phyloP scores from a whole-genome alignment of 352 stramenopile species.

The Phytopythium delawarense region DNA sequence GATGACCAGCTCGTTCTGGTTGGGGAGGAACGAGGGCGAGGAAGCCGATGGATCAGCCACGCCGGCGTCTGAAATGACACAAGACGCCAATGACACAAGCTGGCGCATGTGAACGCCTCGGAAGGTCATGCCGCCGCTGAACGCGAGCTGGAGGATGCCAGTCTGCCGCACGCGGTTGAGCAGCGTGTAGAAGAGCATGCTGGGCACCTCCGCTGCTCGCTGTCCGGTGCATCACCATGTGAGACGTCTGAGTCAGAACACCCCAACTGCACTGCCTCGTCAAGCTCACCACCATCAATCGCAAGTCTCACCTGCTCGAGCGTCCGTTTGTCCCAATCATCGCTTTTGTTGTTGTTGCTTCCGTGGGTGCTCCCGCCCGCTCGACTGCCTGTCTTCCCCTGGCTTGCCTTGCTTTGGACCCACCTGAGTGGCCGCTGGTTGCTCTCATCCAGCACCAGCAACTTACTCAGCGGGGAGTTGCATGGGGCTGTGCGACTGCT shows the following conservation, averaged over 20 bases:
- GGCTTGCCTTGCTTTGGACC: neutral
- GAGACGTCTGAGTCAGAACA: neutral
- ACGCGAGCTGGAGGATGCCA: conserved; percentile 60
- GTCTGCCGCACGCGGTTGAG: conserved; percentile 63
- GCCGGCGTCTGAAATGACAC: conserved; percentile 51
- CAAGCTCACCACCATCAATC: neutral
- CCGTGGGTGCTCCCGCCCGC: neutral
- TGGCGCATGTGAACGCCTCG: conserved; percentile 45
- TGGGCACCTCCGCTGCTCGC: conserved; percentile 46
- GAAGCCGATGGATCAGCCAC: conserved; percentile 4
- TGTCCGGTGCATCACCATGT: conserved; percentile 5
- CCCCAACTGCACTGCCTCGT: neutral
- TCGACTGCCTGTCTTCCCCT: neutral
- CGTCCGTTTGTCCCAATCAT: conserved; percentile 11
- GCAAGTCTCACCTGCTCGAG: conserved; percentile 49
- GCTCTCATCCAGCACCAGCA: neutral
- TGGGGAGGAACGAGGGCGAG: conserved; percentile 6
- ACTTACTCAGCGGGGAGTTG: neutral
- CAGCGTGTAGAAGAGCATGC: conserved; percentile 67
- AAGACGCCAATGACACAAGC: conserved; percentile 49
- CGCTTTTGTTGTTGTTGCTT: conserved; percentile 1
- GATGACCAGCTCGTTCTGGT: conserved; percentile 49
- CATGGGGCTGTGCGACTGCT: neutral
- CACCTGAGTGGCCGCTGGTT: neutral
- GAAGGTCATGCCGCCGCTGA: conserved; percentile 38